Percentiles rank a stretch among this genome's conserved stretches.
Evolutionary conservation across 768 basidiomycete species (phyloP).

Genomic region (Astraeus odoratus): DNA sequence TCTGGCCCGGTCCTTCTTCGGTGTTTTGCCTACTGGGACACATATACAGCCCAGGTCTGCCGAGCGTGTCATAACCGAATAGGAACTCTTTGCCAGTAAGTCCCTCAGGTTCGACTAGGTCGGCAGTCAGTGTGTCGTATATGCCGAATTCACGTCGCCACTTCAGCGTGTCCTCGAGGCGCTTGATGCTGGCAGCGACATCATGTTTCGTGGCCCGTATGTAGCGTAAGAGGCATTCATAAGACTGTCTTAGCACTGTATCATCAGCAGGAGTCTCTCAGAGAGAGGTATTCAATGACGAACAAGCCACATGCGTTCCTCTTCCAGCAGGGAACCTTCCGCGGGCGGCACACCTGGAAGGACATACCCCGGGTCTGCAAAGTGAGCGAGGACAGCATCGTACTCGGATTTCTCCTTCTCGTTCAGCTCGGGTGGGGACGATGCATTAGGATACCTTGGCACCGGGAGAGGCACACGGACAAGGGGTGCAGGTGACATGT

Average conservation of each 20-base stretch:
- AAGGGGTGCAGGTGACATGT: background rate
- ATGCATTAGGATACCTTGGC: constrained; percentile 20
- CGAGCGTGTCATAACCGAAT: constrained; percentile 65
- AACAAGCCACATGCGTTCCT: constrained; percentile 75
- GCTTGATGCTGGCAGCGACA: constrained; percentile 45
- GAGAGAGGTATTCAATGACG: constrained; percentile 17
- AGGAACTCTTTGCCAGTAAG: constrained; percentile 77
- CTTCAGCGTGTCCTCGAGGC: constrained; percentile 64
- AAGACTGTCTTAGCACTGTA: constrained; percentile 31
- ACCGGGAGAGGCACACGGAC: constrained; percentile 18
- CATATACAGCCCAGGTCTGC: constrained; percentile 68
- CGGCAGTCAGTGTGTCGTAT: constrained; percentile 52
- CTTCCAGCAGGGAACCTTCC: constrained; percentile 45
- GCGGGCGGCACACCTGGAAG: constrained; percentile 40
- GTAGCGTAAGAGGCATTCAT: constrained; percentile 72
- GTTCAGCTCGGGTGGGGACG: constrained; percentile 33
- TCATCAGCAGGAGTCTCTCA: constrained; percentile 3
- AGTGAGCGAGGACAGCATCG: constrained; percentile 52
- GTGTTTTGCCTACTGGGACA: constrained; percentile 72
- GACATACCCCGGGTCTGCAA: constrained; percentile 43
- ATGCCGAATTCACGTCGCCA: constrained; percentile 81
- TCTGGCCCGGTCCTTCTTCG: constrained; percentile 55
- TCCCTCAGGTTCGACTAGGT: constrained; percentile 68
- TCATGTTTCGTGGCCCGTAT: constrained; percentile 77
- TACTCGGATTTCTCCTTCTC: constrained; percentile 43